These are phyloP conservation scores for Coelastrella sp. DNA, from an alignment of 139 green algal genomes.

Conservation along the genomic window DNA sequence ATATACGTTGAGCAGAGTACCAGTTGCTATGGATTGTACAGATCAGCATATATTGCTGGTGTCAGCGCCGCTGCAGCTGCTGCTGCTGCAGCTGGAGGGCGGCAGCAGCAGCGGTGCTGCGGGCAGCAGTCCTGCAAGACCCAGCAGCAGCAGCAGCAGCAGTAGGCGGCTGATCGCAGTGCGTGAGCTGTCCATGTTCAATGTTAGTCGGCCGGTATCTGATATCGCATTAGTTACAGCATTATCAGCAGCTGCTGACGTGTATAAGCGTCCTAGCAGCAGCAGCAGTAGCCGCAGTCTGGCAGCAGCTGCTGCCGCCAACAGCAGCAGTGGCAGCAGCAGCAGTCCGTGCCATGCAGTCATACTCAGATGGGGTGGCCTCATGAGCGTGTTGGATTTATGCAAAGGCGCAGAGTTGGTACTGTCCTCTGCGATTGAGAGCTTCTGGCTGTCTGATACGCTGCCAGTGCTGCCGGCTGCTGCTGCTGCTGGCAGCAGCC, in stretches of 20 bases:
- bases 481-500: conserved; percentile 22
- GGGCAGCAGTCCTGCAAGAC: neutral
- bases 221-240: conserved; percentile 21
- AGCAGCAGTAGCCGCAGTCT: neutral
- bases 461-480: conserved; percentile 12
- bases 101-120: neutral
- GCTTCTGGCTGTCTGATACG: conserved; percentile 81
- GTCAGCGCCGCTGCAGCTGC: conserved; percentile 83
- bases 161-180: conserved; percentile 24
- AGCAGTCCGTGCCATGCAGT: conserved; percentile 71
- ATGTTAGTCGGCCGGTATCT: conserved; percentile 34
- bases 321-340: conserved; percentile 11
- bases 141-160: conserved; percentile 9
- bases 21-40: conserved; percentile 87
- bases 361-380: conserved; percentile 86
- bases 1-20: conserved; percentile 60
- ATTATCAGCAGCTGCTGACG: conserved; percentile 3
- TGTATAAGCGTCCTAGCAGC: neutral
- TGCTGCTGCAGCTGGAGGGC: conserved; percentile 77
- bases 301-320: neutral
- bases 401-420: conserved; percentile 77
- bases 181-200: conserved; percentile 52
- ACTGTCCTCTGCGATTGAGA: conserved; percentile 74
- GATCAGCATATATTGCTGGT: conserved; percentile 83
- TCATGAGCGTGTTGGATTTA: conserved; percentile 91